Conservation (phyloP, 2,329 filamentous ascomycete species). For the Fusarium napiforme region DNA sequence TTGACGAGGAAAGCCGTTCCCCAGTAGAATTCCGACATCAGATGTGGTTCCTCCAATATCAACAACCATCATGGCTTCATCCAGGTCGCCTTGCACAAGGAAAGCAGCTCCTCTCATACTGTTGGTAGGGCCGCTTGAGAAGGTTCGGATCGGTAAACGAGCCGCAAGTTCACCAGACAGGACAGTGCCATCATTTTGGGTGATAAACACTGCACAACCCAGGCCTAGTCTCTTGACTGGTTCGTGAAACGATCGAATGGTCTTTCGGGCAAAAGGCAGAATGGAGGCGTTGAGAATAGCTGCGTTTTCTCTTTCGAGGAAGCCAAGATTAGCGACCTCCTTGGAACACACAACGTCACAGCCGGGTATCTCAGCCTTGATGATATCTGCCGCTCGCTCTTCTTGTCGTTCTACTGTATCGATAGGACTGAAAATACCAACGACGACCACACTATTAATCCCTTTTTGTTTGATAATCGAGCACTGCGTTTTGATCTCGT, state of each 20-base stretch:
- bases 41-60: conserved; percentile 76
- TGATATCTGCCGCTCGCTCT: conserved; percentile 57
- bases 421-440: conserved; percentile 64
- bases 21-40: conserved; percentile 69
- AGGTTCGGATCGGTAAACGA: conserved; percentile 68
- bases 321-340: conserved; percentile 64
- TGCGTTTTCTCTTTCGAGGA: conserved; percentile 72
- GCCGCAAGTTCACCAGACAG: conserved; percentile 64
- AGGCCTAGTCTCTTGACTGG: conserved; percentile 62
- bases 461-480: conserved; percentile 52
- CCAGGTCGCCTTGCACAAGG: conserved; percentile 54
- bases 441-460: conserved; percentile 60
- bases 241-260: conserved; percentile 65
- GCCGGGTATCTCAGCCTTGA: conserved; percentile 53
- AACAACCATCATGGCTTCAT: conserved; percentile 65
- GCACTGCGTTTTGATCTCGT: conserved; percentile 54
- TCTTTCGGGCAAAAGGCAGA: conserved; percentile 65
- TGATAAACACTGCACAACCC: conserved; percentile 67
- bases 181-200: conserved; percentile 72
- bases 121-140: conserved; percentile 72
- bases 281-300: conserved; percentile 73
- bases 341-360: conserved; percentile 62
- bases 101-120: conserved; percentile 72
- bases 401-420: conserved; percentile 61
- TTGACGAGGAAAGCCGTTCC: conserved; percentile 72